Evolutionary conservation across 352 stramenopile species (phyloP).

Genomic region (Phytopythium montanum): DNA sequence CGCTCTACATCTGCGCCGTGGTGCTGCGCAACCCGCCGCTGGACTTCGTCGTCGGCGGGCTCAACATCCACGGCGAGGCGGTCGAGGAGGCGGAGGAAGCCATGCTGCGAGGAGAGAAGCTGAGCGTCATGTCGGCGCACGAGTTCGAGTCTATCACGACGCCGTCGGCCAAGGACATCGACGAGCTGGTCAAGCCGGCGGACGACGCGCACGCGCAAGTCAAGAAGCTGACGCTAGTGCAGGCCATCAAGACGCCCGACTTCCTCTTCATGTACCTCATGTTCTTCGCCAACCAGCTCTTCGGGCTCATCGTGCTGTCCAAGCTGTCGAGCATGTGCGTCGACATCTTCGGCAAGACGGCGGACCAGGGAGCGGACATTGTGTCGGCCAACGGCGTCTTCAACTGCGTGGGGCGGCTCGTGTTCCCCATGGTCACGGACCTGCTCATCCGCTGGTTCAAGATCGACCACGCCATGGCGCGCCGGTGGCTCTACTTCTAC

Average conservation of each 20-base stretch:
- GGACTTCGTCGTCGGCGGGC: constrained; percentile 35
- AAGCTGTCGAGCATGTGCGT: constrained; percentile 55
- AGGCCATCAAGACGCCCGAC: constrained; percentile 48
- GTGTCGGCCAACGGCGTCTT: constrained; percentile 51
- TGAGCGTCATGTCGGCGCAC: constrained; percentile 28
- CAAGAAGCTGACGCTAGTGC: constrained; percentile 36
- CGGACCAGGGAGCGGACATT: constrained; percentile 26
- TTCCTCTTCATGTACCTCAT: constrained; percentile 72
- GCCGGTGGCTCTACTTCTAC: constrained; percentile 59
- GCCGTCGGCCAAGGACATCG: constrained; percentile 19
- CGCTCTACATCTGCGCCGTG: constrained; percentile 41
- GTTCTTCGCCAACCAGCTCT: constrained; percentile 66
- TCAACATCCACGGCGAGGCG: constrained; percentile 55
- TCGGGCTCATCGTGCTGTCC: constrained; percentile 60
- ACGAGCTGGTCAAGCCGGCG: constrained; percentile 16
- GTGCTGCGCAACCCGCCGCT: constrained; percentile 42
- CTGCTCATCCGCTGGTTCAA: constrained; percentile 36
- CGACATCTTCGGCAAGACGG: constrained; percentile 40
- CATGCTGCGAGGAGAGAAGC: constrained; percentile 24
- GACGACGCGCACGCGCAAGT: constrained; percentile 20
- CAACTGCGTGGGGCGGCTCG: constrained; percentile 44
- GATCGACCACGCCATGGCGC: constrained; percentile 37
- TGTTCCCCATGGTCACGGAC: constrained; percentile 40
- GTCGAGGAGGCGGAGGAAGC: constrained; percentile 23
- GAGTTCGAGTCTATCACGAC: constrained; percentile 42